Percentiles rank a stretch among this genome's conserved stretches.
Evolutionary conservation across 225 moss, liverwort and hornwort genomes (phyloP).

Genomic region (Rhytidiadelphus loreus): DNA sequence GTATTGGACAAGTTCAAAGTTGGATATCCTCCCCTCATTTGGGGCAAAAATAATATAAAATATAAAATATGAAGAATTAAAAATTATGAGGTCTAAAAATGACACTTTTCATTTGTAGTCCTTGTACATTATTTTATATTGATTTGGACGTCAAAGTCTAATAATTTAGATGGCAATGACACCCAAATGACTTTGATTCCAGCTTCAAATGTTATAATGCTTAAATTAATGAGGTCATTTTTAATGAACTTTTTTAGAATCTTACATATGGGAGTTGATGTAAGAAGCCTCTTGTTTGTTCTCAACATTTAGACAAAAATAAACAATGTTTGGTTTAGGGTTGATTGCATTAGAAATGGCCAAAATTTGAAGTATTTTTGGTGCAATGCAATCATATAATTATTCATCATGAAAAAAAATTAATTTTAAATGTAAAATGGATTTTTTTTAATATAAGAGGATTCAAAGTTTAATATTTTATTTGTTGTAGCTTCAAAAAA

Average conservation of each 20-base stretch:
- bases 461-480: too few species aligned
- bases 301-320: neutral
- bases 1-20: neutral
- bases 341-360: neutral
- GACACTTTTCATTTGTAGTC: neutral
- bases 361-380: neutral
- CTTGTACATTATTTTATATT: neutral
- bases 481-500: too few species aligned
- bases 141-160: neutral
- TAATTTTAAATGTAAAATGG: too few species aligned
- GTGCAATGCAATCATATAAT: neutral
- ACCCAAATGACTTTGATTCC: neutral
- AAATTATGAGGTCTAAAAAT: too few species aligned
- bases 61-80: rapidly evolving
- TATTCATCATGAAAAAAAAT: too few species aligned
- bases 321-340: neutral
- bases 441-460: too few species aligned
- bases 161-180: neutral
- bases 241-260: neutral
- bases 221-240: neutral
- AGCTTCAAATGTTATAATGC: neutral
- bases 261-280: neutral
- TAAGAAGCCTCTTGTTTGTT: neutral
- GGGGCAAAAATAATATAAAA: neutral
- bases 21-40: neutral